phyloP scores from a whole-genome alignment of 1,284 basidiomycete species.

The Trametes versicolor region DNA sequence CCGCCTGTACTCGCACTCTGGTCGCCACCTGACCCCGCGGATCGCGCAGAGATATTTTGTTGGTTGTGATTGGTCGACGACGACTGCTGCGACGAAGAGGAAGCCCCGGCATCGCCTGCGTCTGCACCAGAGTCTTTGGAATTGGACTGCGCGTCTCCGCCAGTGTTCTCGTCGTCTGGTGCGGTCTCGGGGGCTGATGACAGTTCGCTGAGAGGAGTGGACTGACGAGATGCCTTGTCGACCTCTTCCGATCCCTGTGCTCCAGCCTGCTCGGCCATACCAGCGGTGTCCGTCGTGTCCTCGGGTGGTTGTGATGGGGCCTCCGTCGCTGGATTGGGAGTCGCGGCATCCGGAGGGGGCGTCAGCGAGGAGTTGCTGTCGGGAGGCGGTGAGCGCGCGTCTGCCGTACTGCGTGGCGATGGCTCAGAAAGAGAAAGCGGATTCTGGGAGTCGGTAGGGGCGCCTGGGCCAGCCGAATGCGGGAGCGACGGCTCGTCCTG shows the following conservation, averaged over 20 bases:
- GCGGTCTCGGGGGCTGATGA: constrained; percentile 63
- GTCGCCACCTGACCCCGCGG: constrained; percentile 8
- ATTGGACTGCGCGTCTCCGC: constrained; percentile 44
- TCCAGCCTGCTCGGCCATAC: constrained; percentile 20
- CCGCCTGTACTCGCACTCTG: constrained; percentile 4
- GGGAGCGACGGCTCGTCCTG: constrained; percentile 23
- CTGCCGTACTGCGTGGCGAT: constrained; percentile 38
- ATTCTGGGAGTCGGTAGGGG: constrained; percentile 41
- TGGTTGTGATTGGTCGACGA: constrained; percentile 5
- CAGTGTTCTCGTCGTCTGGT: constrained; percentile 39
- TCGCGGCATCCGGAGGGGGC: constrained; percentile 43
- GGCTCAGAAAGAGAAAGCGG: constrained; percentile 38
- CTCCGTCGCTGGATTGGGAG: constrained; percentile 40
- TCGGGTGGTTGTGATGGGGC: constrained; percentile 31
- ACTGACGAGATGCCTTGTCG: constrained; percentile 56
- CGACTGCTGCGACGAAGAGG: constrained; percentile 8
- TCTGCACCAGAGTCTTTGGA: constrained; percentile 26
- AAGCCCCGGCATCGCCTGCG: background rate
- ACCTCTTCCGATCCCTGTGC: constrained; percentile 35
- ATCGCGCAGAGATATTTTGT: constrained; percentile 11
- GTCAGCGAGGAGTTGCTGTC: constrained; percentile 44
- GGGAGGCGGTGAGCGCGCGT: constrained; percentile 39
- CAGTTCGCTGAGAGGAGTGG: constrained; percentile 76
- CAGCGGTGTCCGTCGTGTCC: constrained; percentile 10
- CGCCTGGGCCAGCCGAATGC: constrained; percentile 27